Evolutionary conservation across 805 yeast genomes (phyloP).

Genomic region (Metschnikowia hibisci): DNA sequence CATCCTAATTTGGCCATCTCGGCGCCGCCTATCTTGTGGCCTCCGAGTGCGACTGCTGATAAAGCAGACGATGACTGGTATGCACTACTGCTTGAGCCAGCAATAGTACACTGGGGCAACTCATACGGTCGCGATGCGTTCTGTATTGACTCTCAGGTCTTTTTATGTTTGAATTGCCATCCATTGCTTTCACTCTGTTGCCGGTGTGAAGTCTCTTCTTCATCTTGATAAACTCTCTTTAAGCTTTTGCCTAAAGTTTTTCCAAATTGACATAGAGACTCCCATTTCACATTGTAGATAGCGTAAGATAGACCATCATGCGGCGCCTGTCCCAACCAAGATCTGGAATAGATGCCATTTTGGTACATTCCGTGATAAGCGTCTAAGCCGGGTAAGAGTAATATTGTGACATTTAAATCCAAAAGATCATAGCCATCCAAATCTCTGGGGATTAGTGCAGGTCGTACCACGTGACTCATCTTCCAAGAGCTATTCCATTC

Average conservation of each 20-base stretch:
- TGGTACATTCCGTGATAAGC: conserved; percentile 61
- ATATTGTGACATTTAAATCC: conserved; percentile 55
- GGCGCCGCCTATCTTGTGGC: too few relatives aligned
- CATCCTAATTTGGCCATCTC: too few relatives aligned
- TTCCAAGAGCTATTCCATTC: conserved; percentile 33
- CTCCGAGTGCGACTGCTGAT: conserved; percentile 1
- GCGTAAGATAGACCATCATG: conserved; percentile 83
- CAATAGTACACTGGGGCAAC: neutral
- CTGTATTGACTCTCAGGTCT: too few relatives aligned
- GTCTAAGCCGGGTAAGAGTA: conserved; percentile 67
- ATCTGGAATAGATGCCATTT: conserved; percentile 68
- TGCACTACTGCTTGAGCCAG: conserved; percentile 1
- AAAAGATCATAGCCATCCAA: conserved; percentile 21
- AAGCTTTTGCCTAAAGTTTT: conserved; percentile 30
- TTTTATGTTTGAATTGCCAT: conserved; percentile 30
- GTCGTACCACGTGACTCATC: conserved; percentile 24
- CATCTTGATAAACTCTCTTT: conserved; percentile 25
- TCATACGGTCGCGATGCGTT: too few relatives aligned
- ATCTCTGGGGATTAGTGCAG: conserved; percentile 14
- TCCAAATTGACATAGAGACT: conserved; percentile 26
- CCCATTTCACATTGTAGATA: conserved; percentile 55
- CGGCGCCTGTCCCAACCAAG: conserved; percentile 50
- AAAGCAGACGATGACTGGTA: neutral
- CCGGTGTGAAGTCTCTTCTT: conserved; percentile 13
- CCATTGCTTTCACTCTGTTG: conserved; percentile 20